Evolutionary conservation across 2,329 filamentous ascomycete species (phyloP).

Genomic region (Aureobasidium lini): DNA sequence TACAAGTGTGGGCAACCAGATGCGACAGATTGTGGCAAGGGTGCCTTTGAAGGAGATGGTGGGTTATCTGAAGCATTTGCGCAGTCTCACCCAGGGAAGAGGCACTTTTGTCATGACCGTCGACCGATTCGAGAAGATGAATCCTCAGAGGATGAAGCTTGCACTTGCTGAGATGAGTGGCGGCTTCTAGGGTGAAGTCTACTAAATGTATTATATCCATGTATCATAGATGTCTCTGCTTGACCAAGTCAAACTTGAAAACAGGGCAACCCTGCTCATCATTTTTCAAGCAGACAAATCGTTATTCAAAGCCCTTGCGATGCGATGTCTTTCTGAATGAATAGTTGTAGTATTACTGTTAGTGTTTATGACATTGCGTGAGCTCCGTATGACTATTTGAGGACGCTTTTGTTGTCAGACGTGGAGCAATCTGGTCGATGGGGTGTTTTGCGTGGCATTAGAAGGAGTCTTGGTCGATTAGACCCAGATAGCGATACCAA

Average conservation of each 20-base stretch:
- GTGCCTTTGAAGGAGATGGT: slow-evolving; percentile 97
- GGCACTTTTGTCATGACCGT: slow-evolving; percentile 70
- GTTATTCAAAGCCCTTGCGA: too few species aligned
- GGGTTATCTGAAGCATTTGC: slow-evolving; percentile 80
- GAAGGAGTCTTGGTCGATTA: too few species aligned
- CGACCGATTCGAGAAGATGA: slow-evolving; percentile 63
- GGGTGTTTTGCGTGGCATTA: too few species aligned
- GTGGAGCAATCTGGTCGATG: too few species aligned
- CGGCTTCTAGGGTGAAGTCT: slow-evolving; percentile 6
- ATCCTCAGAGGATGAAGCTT: slow-evolving; percentile 50
- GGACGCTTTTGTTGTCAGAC: too few species aligned
- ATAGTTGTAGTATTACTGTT: too few species aligned
- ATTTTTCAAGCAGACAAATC: too few species aligned
- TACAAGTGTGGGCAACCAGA: slow-evolving; percentile 26
- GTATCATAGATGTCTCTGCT: background rate
- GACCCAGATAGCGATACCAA: too few species aligned
- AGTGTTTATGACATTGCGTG: too few species aligned
- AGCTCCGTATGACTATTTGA: too few species aligned
- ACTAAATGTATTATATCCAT: background rate
- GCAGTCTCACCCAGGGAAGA: slow-evolving; percentile 80
- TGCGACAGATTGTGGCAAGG: slow-evolving; percentile 63
- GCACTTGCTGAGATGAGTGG: slow-evolving; percentile 38
- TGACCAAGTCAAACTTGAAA: background rate
- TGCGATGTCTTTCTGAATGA: too few species aligned
- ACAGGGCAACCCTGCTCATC: background rate